Percentiles rank a stretch among this genome's conserved stretches.
These are phyloP conservation scores for Terana coerulea DNA, from an alignment of 768 basidiomycete genomes.

Conservation along the genomic window DNA sequence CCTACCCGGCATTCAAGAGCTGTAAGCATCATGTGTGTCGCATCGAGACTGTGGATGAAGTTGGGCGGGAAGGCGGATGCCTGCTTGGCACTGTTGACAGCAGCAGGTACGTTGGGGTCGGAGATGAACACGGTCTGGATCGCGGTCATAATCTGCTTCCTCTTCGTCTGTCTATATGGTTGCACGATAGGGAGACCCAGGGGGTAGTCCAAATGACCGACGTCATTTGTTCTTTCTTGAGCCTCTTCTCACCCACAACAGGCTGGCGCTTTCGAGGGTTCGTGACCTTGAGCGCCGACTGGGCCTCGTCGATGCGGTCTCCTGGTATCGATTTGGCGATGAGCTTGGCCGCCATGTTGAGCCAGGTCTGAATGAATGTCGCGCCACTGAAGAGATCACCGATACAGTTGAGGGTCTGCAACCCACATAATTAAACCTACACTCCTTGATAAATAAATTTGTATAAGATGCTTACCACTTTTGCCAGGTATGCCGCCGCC, in stretches of 20 bases:
- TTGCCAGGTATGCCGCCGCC: slow-evolving; percentile 77
- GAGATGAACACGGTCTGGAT: slow-evolving; percentile 87
- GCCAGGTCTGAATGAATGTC: slow-evolving; percentile 87
- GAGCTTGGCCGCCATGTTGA: slow-evolving; percentile 76
- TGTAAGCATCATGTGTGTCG: slow-evolving; percentile 98
- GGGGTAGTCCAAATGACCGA: slow-evolving; percentile 96
- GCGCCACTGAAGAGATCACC: slow-evolving; percentile 94
- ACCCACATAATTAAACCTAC: not conserved
- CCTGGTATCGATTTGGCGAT: slow-evolving; percentile 84
- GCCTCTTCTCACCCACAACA: slow-evolving; percentile 1
- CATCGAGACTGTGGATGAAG: slow-evolving; percentile 96
- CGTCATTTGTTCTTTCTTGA: slow-evolving; percentile 91
- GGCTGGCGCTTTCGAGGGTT: not conserved
- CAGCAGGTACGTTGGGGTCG: slow-evolving; percentile 73
- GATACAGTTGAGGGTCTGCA: slow-evolving; percentile 71
- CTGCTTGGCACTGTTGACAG: slow-evolving; percentile 86
- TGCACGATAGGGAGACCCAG: slow-evolving; percentile 95
- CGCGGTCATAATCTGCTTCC: slow-evolving; percentile 81
- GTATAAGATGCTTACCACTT: slow-evolving; percentile 41
- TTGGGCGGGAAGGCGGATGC: slow-evolving; percentile 98
- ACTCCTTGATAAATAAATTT: not conserved
- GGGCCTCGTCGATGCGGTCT: slow-evolving; percentile 51
- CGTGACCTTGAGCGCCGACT: slow-evolving; percentile 17
- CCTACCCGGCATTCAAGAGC: slow-evolving; percentile 84
- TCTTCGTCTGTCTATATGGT: slow-evolving; percentile 81